phyloP scores from a whole-genome alignment of 192 early-diverging fungal species.

The Phlyctochytrium bullatum region DNA sequence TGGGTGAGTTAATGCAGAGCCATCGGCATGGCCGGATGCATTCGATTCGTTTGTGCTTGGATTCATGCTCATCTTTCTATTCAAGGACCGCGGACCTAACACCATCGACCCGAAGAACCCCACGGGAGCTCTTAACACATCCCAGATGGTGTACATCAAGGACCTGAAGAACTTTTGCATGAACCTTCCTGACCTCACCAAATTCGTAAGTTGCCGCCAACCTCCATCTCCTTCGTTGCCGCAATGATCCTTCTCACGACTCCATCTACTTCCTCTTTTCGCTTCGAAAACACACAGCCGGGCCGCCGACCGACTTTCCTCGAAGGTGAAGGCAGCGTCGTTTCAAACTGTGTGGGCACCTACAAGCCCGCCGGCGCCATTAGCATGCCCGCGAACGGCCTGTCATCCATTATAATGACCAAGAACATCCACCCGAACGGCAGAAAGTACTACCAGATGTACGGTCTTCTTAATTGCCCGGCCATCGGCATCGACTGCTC shows the following conservation, averaged over 20 bases:
- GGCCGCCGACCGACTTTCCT: constrained; percentile 23
- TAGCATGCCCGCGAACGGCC: constrained; percentile 15
- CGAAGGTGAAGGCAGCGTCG: constrained; percentile 31
- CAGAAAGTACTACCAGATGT: constrained; percentile 23
- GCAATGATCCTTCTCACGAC: neutral
- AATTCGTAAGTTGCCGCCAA: constrained; percentile 1
- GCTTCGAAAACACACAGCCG: too few relatives aligned
- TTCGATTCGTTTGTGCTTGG: too few relatives aligned
- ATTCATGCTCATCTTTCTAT: too few relatives aligned
- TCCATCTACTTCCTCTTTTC: too few relatives aligned
- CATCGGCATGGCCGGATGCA: too few relatives aligned
- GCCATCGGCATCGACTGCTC: neutral
- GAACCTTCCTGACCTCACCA: constrained; percentile 25
- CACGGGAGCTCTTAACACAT: neutral
- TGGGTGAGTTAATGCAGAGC: too few relatives aligned
- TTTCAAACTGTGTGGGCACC: constrained; percentile 24
- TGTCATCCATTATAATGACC: constrained; percentile 17
- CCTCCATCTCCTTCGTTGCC: too few relatives aligned
- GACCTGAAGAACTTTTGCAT: neutral
- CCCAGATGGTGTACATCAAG: constrained; percentile 1
- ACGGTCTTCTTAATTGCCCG: constrained; percentile 23
- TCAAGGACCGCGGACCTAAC: neutral
- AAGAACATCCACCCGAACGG: constrained; percentile 8
- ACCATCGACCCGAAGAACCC: constrained; percentile 3
- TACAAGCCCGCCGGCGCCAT: constrained; percentile 25